A percentile compares a stretch with the other conserved stretches of the same genome.
Evolutionary conservation across 768 basidiomycete genomes (phyloP).

Genomic region (Lactarius deliciosus): DNA sequence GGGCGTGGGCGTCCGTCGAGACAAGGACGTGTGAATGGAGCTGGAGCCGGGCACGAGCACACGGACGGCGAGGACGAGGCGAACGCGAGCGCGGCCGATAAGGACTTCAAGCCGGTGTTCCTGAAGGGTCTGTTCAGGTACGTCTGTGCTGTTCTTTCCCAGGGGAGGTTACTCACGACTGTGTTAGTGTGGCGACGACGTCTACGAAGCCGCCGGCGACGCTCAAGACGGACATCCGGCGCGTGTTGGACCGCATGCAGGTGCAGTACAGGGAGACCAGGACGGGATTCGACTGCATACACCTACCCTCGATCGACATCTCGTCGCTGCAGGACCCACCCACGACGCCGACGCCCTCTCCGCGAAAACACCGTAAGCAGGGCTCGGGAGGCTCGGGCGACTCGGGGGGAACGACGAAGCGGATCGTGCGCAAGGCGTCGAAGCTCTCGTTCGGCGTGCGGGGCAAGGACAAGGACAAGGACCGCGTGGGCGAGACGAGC

Average conservation of each 20-base stretch:
- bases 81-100: conserved; percentile 41
- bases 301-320: conserved; percentile 91
- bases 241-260: conserved; percentile 91
- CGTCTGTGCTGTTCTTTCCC: conserved; percentile 31
- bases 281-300: conserved; percentile 94
- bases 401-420: conserved; percentile 48
- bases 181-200: conserved; percentile 84
- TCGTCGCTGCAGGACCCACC: conserved; percentile 56
- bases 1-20: background rate
- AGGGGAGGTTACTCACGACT: conserved; percentile 9
- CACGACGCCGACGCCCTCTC: conserved; percentile 34
- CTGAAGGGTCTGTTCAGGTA: conserved; percentile 95
- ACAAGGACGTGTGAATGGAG: conserved; percentile 12
- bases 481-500: conserved; percentile 33
- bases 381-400: conserved; percentile 54
- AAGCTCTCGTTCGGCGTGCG: conserved; percentile 75
- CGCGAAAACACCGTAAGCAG: conserved; percentile 42
- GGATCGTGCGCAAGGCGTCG: conserved; percentile 70
- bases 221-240: conserved; percentile 81
- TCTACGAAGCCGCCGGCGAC: conserved; percentile 81
- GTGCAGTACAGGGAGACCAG: conserved; percentile 91
- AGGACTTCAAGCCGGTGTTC: conserved; percentile 91
- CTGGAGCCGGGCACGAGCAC: conserved; percentile 7
- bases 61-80: conserved; percentile 24
- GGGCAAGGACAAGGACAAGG: conserved; percentile 48